Base-by-base conservation (phyloP, 305 asterid genomes). In the Salvia sclarea region DNA sequence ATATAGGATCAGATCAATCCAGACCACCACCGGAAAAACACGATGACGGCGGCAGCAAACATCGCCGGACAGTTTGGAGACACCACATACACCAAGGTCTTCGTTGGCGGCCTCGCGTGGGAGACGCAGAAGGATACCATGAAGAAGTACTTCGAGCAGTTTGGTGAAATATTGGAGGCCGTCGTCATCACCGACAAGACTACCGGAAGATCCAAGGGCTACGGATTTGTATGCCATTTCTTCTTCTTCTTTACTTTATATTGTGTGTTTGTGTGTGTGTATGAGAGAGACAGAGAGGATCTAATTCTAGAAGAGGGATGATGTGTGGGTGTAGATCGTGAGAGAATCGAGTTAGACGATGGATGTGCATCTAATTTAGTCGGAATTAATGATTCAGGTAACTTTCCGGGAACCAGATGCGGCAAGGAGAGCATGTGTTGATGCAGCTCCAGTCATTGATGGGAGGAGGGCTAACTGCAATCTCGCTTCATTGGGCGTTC, bases 401-500 rank as follows among this genome's bases (percentile, higher is more conserved):
- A 94, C 98, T 10, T 94, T 94, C 71, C 83, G 92, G 14, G 98
- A 94, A 24, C 67, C 98, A 8, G 98, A 94, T 69, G 88, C 97
- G 22, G 97, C 98, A 22, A 89, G 87, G 98, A 84, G 91, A 76
- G 96, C 98, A 5, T 94, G 98, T 40, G 96, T 77, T 18, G 96
- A 94, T 74, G 90, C 98, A 9, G 82, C 95, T 68, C 98, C 98
- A 0, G 92, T 94, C 70, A 94, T 94, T 60, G 98, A 94, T 73
- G 98, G 98, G 5, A 86, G 98, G 83, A 87, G 97, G 74, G 98
- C 97, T 59, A 94, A 94, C 75, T 94, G 98, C 83, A 94, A 94
- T 78, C 97, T 94, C 37, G 98, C 97, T 56, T 94, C 98, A 62
- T 75, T 93, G 82, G 98, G 98, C 17, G 95, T 88, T 84, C 96